Evolutionary conservation across 2,329 filamentous ascomycete species (phyloP), one percentile per base, ranked within the genome.

Genomic region (Sodiomyces alkalinus): DNA sequence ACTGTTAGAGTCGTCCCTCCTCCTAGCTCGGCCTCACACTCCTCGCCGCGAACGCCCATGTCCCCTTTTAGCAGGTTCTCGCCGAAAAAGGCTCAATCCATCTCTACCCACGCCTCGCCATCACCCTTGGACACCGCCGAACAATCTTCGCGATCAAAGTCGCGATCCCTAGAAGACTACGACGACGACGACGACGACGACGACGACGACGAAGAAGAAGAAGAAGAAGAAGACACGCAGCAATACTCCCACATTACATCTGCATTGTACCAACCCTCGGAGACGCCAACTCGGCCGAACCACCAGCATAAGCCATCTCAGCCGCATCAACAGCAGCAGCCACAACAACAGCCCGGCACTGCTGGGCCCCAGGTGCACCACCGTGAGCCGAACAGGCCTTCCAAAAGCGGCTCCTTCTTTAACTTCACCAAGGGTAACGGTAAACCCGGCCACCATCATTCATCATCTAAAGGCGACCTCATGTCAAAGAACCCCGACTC

Each of bases 341-440:
- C 29, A 18, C 28, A 23, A 39, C 41, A 25, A 23, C 27, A 13
- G 22, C 30, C 16, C n/a, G n/a, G n/a, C n/a, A n/a, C n/a, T n/a
- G n/a, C n/a, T n/a, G n/a, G n/a, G 30, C 31, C 32, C 31, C 40
- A 44, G 30, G 31, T 32, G 26, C 45, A 47, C 31, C 43, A 48
- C 32, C 42, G 48, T 38, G 56, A 54, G 41, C 53, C 48, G 38
- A 53, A 49, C 29, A 61, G 58, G 39, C 38, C 51, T n/a, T 52
- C 56, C 33, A 64, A 60, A 42, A 55, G 56, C 41, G 56, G 58
- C 38, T 64, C 66, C 46, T 52, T 55, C 32, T 64, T 64, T 41
- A 56, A 61, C 43, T 65, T 66, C 45, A 55, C 51, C 36, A 67
- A 65, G 40, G 45, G 45, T 21, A 8, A 47, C 14, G 48, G 54